Conservation (phyloP, 108 stramenopile species). For the Ochromonas danica region DNA sequence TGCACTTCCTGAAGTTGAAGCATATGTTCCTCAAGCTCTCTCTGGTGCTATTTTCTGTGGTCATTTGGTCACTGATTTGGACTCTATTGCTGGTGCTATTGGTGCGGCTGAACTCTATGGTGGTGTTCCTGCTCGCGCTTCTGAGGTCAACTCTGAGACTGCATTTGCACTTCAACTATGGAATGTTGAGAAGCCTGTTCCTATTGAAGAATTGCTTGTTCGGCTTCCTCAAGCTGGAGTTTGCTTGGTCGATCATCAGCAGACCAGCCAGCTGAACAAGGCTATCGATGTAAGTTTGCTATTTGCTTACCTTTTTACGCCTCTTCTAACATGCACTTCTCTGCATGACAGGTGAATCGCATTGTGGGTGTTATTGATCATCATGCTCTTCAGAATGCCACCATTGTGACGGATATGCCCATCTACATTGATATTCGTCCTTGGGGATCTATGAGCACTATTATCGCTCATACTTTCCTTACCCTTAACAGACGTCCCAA, state of each 20-base stretch:
- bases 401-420: slow-evolving; percentile 67
- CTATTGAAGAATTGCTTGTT: slow-evolving; percentile 40
- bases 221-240: slow-evolving; percentile 37
- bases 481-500: slow-evolving; percentile 48
- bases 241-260: slow-evolving; percentile 72
- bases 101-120: slow-evolving; percentile 69
- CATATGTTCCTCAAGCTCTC: slow-evolving; percentile 7
- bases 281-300: slow-evolving; percentile 53
- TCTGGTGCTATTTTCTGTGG: slow-evolving; percentile 60
- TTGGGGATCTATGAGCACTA: slow-evolving; percentile 67
- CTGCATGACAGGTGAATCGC: neutral
- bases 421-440: slow-evolving; percentile 76
- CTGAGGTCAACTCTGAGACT: slow-evolving; percentile 64
- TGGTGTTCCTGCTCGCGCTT: slow-evolving; percentile 61
- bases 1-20: neutral
- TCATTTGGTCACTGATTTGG: slow-evolving; percentile 73
- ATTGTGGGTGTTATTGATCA: slow-evolving; percentile 76
- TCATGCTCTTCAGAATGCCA: slow-evolving; percentile 70
- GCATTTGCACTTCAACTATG: slow-evolving; percentile 41
- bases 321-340: neutral
- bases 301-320: neutral
- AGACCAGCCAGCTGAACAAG: slow-evolving; percentile 69
- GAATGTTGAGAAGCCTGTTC: slow-evolving; percentile 12
- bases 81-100: slow-evolving; percentile 66
- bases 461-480: slow-evolving; percentile 67